Conservation (phyloP, 73 alveolate species). For the Symbiodinium pilosum region DNA sequence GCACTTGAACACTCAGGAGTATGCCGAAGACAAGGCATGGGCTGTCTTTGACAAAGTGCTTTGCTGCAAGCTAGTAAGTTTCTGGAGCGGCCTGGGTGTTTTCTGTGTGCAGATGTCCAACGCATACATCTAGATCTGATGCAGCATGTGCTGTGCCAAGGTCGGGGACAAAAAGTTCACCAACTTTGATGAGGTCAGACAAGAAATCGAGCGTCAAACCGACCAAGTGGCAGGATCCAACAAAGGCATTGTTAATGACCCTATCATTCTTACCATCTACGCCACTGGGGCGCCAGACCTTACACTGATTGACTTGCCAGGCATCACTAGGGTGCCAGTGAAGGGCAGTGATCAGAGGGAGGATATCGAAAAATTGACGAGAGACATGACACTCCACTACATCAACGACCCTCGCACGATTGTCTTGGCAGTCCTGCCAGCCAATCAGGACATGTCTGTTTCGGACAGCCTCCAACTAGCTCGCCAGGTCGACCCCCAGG, state of each 20-base stretch:
- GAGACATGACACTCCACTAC: constrained; percentile 98
- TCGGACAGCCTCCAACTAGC: constrained; percentile 99
- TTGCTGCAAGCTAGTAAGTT: not conserved
- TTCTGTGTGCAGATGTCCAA: no score
- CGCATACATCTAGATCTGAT: no score
- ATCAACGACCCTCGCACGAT: constrained; percentile 97
- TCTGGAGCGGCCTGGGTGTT: no score
- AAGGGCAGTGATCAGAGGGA: constrained; percentile 95
- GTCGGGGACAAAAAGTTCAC: constrained; percentile 97
- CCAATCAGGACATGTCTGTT: constrained; percentile 98
- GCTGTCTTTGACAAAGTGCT: constrained; percentile 97
- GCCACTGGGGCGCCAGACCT: constrained; percentile 99
- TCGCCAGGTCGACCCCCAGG: constrained; percentile 98
- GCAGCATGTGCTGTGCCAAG: not conserved
- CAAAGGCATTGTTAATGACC: constrained; percentile 98
- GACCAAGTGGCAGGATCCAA: constrained; percentile 98
- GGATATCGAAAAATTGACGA: constrained; percentile 96
- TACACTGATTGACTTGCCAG: constrained; percentile 99
- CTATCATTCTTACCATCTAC: constrained; percentile 98
- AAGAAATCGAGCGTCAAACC: constrained; percentile 98
- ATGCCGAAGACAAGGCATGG: constrained; percentile 97
- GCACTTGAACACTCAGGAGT: constrained; percentile 96
- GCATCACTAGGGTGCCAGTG: constrained; percentile 98
- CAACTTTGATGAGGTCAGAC: constrained; percentile 98
- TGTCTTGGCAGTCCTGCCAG: constrained; percentile 96